Percentiles rank a stretch among this genome's conserved stretches.
These are phyloP conservation scores for Fusarium papillatum DNA, from an alignment of 2,329 filamentous ascomycete genomes.

Conservation along the genomic window DNA sequence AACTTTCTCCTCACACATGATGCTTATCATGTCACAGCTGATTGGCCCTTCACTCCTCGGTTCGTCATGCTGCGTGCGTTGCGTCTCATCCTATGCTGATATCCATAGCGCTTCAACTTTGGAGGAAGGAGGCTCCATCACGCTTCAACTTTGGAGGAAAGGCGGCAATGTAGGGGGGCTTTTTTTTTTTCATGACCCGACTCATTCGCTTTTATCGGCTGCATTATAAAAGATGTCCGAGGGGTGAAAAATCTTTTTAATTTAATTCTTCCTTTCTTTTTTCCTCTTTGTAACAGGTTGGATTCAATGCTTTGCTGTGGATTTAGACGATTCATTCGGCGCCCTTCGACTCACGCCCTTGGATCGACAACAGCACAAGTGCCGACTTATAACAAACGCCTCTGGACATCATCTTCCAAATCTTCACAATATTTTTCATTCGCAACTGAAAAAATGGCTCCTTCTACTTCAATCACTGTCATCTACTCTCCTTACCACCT, in stretches of 20 bases:
- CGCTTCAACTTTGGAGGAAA: conserved; percentile 16
- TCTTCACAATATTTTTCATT: not conserved
- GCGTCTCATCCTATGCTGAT: not conserved
- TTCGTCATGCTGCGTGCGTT: not conserved
- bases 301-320: not conserved
- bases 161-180: not conserved
- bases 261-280: not conserved
- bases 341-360: not conserved
- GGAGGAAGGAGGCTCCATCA: conserved; percentile 3
- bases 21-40: not conserved
- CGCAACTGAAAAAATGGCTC: not conserved
- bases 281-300: too few species aligned
- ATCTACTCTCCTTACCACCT: conserved; percentile 57
- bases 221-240: not conserved
- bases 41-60: not conserved
- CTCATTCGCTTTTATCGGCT: not conserved
- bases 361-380: not conserved
- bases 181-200: not conserved
- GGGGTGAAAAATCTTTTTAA: not conserved
- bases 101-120: conserved; percentile 9
- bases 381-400: not conserved
- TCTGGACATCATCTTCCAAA: not conserved
- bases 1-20: not conserved
- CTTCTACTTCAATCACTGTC: conserved; percentile 46
- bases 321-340: not conserved